Evolutionary conservation across 306 rosid species (phyloP), one percentile per base, ranked within the genome.

Genomic region (Cucumis melo): DNA sequence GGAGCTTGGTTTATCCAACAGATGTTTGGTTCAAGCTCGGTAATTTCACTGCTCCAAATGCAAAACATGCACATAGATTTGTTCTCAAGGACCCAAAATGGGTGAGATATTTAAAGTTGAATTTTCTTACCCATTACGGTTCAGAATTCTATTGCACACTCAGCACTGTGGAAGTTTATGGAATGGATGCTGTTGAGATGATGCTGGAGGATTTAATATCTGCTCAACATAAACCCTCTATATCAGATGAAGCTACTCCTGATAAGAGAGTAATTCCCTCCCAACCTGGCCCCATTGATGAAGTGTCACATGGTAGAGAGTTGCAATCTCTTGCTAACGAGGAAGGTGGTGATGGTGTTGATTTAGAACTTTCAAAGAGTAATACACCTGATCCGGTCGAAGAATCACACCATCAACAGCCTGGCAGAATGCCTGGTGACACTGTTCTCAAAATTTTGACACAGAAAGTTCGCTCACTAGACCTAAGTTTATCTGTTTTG

Each of bases 351-450:
- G 80, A 80, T 50, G 80, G 76, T 50, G 78, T 72, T 68, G 88
- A 79, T 84, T 82, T 78, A n/a, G 97, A 88, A 65, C 76, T 41
- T 24, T 54, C 72, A 81, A 87, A 80, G 54, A 87, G 73, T 75
- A 83, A 81, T 0, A 83, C 82, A 77, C 94, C 87, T 78, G 91
- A 91, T 81, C 85, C 93, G 11, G 84, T 86, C 71, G 93, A 86
- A 85, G 97, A 94, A 85, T 75, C 57, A 36, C 94, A 84, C 62
- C 96, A 84, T 81, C 90, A 85, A 77, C 97, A 90, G 82, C 90
- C 79, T 77, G 92, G 93, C 73, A 88, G 98, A 86, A 89, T 94
- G 96, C 98, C 98, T 54, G 97, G 98, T 75, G 98, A 94, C 81
- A 87, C 96, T 38, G 96, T 89, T 89, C 96, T 95, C 70, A 95